These are phyloP conservation scores for Tetrahymena thermophila DNA, from an alignment of 73 alveolate species.

Conservation along the genomic window DNA sequence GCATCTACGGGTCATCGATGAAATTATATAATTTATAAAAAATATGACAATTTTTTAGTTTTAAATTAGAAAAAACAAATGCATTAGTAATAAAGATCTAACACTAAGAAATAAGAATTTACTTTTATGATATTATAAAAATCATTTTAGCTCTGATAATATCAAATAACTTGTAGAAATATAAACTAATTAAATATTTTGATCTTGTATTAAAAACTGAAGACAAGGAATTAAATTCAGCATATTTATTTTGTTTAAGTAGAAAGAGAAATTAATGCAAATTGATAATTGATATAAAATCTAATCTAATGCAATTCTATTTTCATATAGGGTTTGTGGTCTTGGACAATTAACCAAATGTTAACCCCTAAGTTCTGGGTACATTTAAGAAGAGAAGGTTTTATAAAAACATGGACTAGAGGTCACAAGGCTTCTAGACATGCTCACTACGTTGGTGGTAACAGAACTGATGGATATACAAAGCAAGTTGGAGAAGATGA, in stretches of 20 bases:
- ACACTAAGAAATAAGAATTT: not conserved
- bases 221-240: not conserved
- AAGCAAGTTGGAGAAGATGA: constrained; percentile 27
- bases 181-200: no score
- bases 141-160: no score
- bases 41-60: no score
- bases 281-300: not conserved
- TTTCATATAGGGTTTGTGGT: constrained; percentile 30
- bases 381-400: constrained; percentile 43
- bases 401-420: constrained; percentile 21
- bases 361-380: constrained; percentile 43
- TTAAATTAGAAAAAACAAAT: not conserved
- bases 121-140: not conserved
- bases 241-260: not conserved
- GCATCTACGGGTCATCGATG: not conserved
- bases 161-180: no score
- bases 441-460: constrained; percentile 39
- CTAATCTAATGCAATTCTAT: not conserved
- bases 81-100: no score
- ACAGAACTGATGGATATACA: constrained; percentile 26
- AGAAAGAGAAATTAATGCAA: not conserved
- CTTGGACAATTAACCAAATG: constrained; percentile 41
- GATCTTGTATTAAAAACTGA: not conserved
- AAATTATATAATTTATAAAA: no score
- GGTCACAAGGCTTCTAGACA: constrained; percentile 43